Evolutionary conservation across 2,329 filamentous ascomycete species (phyloP).

Genomic region (Aspergillus ochraceoroseus): DNA sequence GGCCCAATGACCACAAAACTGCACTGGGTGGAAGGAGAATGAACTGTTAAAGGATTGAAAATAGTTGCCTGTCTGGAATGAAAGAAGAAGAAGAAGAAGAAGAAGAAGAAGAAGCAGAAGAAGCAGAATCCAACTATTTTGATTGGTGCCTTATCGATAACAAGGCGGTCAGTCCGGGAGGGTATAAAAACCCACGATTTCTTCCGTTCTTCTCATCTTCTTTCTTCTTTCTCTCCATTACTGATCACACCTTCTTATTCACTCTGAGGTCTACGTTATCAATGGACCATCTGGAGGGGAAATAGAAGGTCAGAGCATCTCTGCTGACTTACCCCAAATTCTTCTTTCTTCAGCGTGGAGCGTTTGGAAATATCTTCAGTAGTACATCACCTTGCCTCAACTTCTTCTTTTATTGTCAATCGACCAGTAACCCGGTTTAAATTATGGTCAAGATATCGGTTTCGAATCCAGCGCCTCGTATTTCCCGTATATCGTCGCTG

Average conservation of each 20-base stretch:
- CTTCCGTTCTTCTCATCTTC: slow-evolving; percentile 14
- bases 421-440: too few species aligned
- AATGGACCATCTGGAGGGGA: slow-evolving; percentile 45
- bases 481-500: too few species aligned
- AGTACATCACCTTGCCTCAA: slow-evolving; percentile 32
- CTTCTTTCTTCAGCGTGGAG: slow-evolving; percentile 40
- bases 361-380: slow-evolving; percentile 47
- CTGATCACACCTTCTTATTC: slow-evolving; percentile 46
- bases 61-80: slow-evolving; percentile 3
- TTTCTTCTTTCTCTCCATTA: slow-evolving; percentile 36
- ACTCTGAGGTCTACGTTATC: slow-evolving; percentile 40
- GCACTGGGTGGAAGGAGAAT: not conserved
- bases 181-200: slow-evolving; percentile 24
- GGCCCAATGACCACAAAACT: not conserved
- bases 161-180: slow-evolving; percentile 23
- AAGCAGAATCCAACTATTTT: not conserved
- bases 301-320: slow-evolving; percentile 44
- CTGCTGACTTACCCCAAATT: slow-evolving; percentile 46
- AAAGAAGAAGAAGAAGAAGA: too few species aligned
- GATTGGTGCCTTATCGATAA: slow-evolving; percentile 35
- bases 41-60: not conserved
- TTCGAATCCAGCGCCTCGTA: too few species aligned
- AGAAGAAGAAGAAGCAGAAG: too few species aligned
- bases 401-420: too few species aligned
- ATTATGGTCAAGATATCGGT: too few species aligned